A percentile compares a stretch with the other conserved stretches of the same genome.
These are phyloP conservation scores for Trametes cubensis DNA, from an alignment of 768 basidiomycete genomes.

Conservation along the genomic window DNA sequence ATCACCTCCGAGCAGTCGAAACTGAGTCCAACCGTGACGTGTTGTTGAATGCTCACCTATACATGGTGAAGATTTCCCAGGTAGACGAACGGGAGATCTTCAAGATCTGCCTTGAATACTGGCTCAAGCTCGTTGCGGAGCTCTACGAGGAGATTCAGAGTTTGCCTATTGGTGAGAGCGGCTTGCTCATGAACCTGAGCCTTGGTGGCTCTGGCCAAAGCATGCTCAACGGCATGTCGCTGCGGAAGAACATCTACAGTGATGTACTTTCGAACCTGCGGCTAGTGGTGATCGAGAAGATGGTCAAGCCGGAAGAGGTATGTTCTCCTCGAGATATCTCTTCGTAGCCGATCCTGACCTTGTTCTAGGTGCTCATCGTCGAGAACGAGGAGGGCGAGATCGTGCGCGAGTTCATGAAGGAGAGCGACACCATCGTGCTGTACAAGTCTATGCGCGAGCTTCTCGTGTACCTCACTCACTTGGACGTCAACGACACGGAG, in stretches of 20 bases:
- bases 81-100: conserved; percentile 99
- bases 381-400: conserved; percentile 99
- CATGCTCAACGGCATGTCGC: conserved; percentile 74
- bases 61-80: conserved; percentile 97
- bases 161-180: conserved; percentile 83
- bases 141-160: conserved; percentile 97
- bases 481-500: conserved; percentile 96
- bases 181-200: conserved; percentile 87
- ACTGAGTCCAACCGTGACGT: conserved; percentile 89
- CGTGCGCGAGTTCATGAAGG: conserved; percentile 99
- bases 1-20: conserved; percentile 93
- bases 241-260: conserved; percentile 93
- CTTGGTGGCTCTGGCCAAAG: conserved; percentile 69
- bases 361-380: conserved; percentile 84
- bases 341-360: conserved; percentile 14
- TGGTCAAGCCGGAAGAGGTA: conserved; percentile 99
- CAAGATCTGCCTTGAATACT: conserved; percentile 99
- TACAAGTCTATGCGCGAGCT: conserved; percentile 99
- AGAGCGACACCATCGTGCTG: conserved; percentile 95
- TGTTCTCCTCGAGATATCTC: conserved; percentile 26
- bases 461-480: conserved; percentile 94
- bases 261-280: conserved; percentile 94
- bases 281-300: conserved; percentile 94
- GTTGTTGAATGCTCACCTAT: conserved; percentile 93
- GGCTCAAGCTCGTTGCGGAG: conserved; percentile 93